Conservation (phyloP, 257 asterid genomes). For the Echium plantagineum region DNA sequence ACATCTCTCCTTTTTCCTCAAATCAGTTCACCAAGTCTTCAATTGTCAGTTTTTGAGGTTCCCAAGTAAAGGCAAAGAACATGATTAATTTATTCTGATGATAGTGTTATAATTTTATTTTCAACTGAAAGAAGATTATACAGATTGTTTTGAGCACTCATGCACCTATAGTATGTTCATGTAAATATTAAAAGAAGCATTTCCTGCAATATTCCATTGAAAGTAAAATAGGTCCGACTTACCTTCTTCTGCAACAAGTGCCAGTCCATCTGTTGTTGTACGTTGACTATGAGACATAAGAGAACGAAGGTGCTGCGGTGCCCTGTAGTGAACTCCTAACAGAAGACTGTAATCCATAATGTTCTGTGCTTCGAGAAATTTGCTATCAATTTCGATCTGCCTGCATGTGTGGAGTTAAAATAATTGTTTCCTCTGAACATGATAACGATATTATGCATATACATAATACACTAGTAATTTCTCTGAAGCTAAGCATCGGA, state of each 20-base stretch:
- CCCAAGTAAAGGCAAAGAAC: too few species aligned
- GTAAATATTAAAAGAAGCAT: background rate
- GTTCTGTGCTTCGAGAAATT: constrained; percentile 80
- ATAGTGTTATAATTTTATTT: too few species aligned
- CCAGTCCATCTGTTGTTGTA: constrained; percentile 52
- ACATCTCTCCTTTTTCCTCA: too few species aligned
- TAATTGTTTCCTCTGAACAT: background rate
- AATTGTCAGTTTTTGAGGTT: too few species aligned
- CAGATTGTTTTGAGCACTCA: background rate
- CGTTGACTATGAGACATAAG: constrained; percentile 41
- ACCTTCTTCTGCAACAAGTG: constrained; percentile 92
- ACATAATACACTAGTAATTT: too few species aligned
- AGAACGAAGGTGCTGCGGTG: constrained; percentile 82
- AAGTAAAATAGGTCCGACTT: constrained; percentile 3
- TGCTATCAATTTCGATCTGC: constrained; percentile 86
- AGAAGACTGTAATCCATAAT: constrained; percentile 96
- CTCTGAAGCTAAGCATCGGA: too few species aligned
- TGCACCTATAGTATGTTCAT: background rate
- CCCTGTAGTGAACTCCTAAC: constrained; percentile 91
- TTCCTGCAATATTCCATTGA: background rate
- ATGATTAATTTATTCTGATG: too few species aligned
- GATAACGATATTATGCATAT: too few species aligned
- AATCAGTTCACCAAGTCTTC: too few species aligned
- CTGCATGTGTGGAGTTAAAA: constrained; percentile 28
- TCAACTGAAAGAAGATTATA: background rate